Conservation (phyloP, 352 stramenopile species). For the Phytophthora megakarya region DNA sequence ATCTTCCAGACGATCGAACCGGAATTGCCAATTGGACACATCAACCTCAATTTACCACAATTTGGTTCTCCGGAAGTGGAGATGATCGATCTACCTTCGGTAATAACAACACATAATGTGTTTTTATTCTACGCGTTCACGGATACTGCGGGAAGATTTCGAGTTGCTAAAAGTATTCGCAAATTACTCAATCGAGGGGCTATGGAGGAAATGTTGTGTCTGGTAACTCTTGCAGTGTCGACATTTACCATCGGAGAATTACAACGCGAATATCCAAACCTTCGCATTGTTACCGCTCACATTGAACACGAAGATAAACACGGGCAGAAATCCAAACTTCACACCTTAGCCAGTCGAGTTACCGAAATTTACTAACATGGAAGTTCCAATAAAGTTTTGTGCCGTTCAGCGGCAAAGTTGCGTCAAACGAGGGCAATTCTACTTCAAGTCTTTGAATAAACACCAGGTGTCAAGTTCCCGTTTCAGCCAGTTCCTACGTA, state of each 20-base stretch:
- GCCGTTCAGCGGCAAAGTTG: neutral
- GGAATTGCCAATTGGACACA: conserved; percentile 27
- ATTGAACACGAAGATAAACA: conserved; percentile 19
- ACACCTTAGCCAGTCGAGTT: conserved; percentile 14
- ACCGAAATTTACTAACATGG: conserved; percentile 17
- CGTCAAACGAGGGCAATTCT: neutral
- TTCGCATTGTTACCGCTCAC: conserved; percentile 26
- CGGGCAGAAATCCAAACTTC: neutral
- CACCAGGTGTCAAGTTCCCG: conserved; percentile 5
- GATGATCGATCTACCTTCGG: conserved; percentile 19
- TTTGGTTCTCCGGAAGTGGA: neutral
- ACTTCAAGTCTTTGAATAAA: conserved; percentile 6
- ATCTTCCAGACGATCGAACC: conserved; percentile 41
- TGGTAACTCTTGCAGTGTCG: conserved; percentile 29
- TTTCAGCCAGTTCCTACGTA: conserved; percentile 3
- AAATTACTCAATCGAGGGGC: conserved; percentile 22
- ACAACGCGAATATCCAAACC: conserved; percentile 25
- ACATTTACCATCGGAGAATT: conserved; percentile 22
- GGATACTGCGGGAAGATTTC: neutral
- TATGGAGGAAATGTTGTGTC: conserved; percentile 27
- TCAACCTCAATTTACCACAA: conserved; percentile 22
- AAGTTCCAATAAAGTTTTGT: neutral
- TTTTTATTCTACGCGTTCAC: conserved; percentile 34
- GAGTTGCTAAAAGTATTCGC: conserved; percentile 24
- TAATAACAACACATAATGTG: conserved; percentile 18